Conservation (phyloP, 345 rosid species). For the Excoecaria cochinchinensis region DNA sequence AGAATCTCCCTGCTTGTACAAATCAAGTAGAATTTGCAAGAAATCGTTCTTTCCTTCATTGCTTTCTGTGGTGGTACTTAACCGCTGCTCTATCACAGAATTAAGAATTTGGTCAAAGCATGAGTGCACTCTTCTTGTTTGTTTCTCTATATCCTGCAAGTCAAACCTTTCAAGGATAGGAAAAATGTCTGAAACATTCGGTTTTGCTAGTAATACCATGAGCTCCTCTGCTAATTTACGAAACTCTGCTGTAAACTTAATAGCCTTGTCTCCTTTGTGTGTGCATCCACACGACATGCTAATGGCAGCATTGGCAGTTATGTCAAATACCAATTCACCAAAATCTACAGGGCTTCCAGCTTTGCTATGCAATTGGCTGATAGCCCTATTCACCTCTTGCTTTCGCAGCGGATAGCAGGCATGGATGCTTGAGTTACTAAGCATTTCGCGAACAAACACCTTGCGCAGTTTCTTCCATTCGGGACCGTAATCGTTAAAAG, state of each 20-base stretch:
- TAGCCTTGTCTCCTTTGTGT: constrained; percentile 16
- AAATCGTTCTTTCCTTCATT: constrained; percentile 19
- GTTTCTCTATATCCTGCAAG: background rate
- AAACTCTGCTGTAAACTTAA: constrained; percentile 8
- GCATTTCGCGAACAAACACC: constrained; percentile 37
- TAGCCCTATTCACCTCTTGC: constrained; percentile 25
- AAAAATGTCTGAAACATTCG: constrained; percentile 50
- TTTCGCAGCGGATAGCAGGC: constrained; percentile 30
- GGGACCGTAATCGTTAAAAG: constrained; percentile 3
- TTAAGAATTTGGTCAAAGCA: constrained; percentile 25
- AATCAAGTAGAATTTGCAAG: constrained; percentile 35
- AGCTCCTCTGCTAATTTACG: constrained; percentile 4
- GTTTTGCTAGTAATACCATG: constrained; percentile 29
- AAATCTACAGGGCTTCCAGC: constrained; percentile 23
- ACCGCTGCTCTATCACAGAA: constrained; percentile 20
- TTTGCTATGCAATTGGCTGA: constrained; percentile 18
- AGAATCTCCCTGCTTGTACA: constrained; percentile 14
- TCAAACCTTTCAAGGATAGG: constrained; percentile 42
- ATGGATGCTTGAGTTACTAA: constrained; percentile 34
- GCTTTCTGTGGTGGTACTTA: background rate
- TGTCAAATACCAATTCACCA: constrained; percentile 29
- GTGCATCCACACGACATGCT: constrained; percentile 46
- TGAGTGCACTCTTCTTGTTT: background rate
- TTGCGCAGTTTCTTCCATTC: constrained; percentile 35
- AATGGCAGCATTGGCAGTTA: constrained; percentile 16